These are phyloP conservation scores for Chrysanthemum lavandulifolium DNA, from an alignment of 129 eudicot species.

Conservation along the genomic window DNA sequence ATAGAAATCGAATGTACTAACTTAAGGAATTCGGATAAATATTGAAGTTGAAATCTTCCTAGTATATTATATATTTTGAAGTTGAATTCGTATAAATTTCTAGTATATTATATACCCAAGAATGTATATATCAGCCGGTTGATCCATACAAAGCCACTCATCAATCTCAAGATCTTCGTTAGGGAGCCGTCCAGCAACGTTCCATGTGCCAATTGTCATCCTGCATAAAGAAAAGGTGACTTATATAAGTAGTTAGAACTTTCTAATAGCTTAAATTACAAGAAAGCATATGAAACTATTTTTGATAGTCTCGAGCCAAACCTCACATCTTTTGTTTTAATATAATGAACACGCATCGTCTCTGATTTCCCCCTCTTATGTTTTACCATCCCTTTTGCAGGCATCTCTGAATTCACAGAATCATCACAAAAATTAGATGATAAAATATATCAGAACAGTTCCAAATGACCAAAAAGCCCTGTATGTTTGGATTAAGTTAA, in stretches of 20 bases:
- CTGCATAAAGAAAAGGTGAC: slow-evolving; percentile 35
- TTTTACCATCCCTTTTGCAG: slow-evolving; percentile 34
- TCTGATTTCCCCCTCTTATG: slow-evolving; percentile 92
- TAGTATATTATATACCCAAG: slow-evolving; percentile 54
- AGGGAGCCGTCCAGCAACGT: slow-evolving; percentile 92
- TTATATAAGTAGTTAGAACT: not conserved
- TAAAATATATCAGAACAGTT: not conserved
- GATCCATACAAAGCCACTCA: slow-evolving; percentile 87
- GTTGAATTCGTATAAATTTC: slow-evolving; percentile 12
- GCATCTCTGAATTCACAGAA: slow-evolving; percentile 41
- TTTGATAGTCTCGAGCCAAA: slow-evolving; percentile 44
- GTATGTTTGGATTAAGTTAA: not conserved
- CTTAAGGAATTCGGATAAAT: not conserved
- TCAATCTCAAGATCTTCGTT: slow-evolving; percentile 73
- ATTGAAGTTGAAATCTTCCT: not conserved
- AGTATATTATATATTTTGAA: not conserved
- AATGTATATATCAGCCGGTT: slow-evolving; percentile 85
- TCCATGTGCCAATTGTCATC: slow-evolving; percentile 94
- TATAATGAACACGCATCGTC: slow-evolving; percentile 80
- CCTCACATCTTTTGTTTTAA: slow-evolving; percentile 89
- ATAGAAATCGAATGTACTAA: not conserved
- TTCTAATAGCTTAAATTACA: not conserved
- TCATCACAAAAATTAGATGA: slow-evolving; percentile 8
- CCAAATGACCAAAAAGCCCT: not conserved
- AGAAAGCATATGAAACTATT: slow-evolving; percentile 14